A percentile compares a stretch with the other conserved stretches of the same genome.
These are phyloP conservation scores for Aechmea fasciata DNA, from an alignment of 176 grass and related monocot genomes.

Conservation along the genomic window DNA sequence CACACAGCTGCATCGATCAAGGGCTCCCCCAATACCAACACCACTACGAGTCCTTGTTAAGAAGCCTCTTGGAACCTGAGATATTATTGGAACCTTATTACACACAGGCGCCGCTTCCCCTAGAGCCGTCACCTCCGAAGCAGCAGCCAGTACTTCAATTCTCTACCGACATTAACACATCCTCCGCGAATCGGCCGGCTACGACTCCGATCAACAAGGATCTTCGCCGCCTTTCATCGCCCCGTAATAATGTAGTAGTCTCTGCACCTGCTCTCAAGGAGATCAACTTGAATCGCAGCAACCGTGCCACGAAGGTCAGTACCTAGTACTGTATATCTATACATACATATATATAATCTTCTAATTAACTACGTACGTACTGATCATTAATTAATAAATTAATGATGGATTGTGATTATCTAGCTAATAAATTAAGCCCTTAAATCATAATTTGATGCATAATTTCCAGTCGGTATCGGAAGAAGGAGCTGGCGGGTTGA, in stretches of 20 bases:
- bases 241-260: too few species aligned
- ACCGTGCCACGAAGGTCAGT: too few species aligned
- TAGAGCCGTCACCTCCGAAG: conserved; percentile 1
- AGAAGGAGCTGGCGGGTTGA: conserved; percentile 50
- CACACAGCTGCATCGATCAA: conserved; percentile 1
- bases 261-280: too few species aligned
- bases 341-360: too few species aligned
- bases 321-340: not conserved
- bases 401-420: too few species aligned
- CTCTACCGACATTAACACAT: conserved; percentile 30
- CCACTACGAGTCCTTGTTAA: conserved; percentile 21
- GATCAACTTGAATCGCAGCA: too few species aligned
- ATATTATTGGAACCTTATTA: not conserved
- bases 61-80: conserved; percentile 37
- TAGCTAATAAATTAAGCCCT: too few species aligned
- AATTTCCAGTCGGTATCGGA: conserved; percentile 34
- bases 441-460: too few species aligned
- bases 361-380: too few species aligned
- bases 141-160: conserved; percentile 38
- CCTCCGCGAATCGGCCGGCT: conserved; percentile 33
- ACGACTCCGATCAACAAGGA: too few species aligned
- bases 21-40: not conserved
- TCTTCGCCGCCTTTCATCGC: too few species aligned
- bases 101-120: conserved; percentile 2
- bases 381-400: too few species aligned